Conservation (phyloP, 768 basidiomycete species). For the Hemileccinum rubropunctum region DNA sequence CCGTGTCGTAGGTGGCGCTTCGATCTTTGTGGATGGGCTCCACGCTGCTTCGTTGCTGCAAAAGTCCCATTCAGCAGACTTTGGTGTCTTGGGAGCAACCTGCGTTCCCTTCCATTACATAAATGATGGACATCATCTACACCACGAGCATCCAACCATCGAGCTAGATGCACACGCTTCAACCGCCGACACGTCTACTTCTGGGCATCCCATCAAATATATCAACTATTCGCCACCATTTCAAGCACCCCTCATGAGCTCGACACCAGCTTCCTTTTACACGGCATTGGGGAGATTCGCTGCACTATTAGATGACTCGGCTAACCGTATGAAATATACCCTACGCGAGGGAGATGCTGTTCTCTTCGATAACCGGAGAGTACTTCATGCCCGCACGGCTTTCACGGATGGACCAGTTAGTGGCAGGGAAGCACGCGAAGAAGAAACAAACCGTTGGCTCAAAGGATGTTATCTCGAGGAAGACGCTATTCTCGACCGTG, state of each 20-base stretch:
- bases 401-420: slow-evolving; percentile 47
- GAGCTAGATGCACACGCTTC: slow-evolving; percentile 43
- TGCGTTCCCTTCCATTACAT: slow-evolving; percentile 89
- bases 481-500: slow-evolving; percentile 53
- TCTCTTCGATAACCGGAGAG: slow-evolving; percentile 88
- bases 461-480: slow-evolving; percentile 85
- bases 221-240: slow-evolving; percentile 96
- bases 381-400: slow-evolving; percentile 82
- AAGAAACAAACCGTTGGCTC: slow-evolving; percentile 73
- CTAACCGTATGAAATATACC: slow-evolving; percentile 57
- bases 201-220: slow-evolving; percentile 43
- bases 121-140: slow-evolving; percentile 85
- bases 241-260: slow-evolving; percentile 69
- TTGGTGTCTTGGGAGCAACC: slow-evolving; percentile 53
- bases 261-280: slow-evolving; percentile 57
- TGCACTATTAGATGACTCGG: slow-evolving; percentile 48
- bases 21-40: slow-evolving; percentile 83
- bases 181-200: background rate
- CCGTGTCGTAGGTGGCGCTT: slow-evolving; percentile 77
- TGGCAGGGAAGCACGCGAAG: slow-evolving; percentile 35
- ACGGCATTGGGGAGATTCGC: slow-evolving; percentile 62
- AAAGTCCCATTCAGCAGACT: slow-evolving; percentile 45
- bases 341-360: slow-evolving; percentile 83
- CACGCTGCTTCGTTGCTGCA: slow-evolving; percentile 58
- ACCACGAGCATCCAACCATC: slow-evolving; percentile 71